Evolutionary conservation across 441 rosid genomes (phyloP), one percentile per base, ranked within the genome.

Genomic region (Macaranga tanarius): DNA sequence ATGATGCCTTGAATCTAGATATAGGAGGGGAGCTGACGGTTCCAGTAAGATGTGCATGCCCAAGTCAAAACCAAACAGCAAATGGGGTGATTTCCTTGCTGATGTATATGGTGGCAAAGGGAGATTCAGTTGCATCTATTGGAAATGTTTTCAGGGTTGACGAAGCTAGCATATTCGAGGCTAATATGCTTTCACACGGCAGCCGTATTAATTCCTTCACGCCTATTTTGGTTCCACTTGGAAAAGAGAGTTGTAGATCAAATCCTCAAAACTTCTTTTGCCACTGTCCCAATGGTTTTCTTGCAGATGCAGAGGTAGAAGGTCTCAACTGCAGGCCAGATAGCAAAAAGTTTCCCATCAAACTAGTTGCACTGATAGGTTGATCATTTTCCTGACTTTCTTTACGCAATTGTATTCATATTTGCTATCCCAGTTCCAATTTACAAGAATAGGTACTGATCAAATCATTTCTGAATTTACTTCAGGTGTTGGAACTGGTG

Each of bases 31-130:
- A 65, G 60, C 7, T 22, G 68, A 67, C 9, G 72, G 68, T 34
- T 51, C 61, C 71, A 11, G 16, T 67, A 17, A 51, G 71, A 51
- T 67, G 71, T 28, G 71, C 71, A 8, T 67, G 71, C 11, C 71
- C 61, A 2, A 67, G 59, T 31, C 38, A 31, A 31, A 31, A 31
- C 38, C 38, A 31, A 31, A 31, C 38, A 3, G 38, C 38, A 31
- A 31, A 31, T 31, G 38, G 38, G 38, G 38, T 31, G 38, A 31
- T 31, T 31, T 31, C 38, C 38, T 31, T 31, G 38, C 38, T 31
- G 38, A 31, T 31, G 38, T 31, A 31, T 31, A 31, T 31, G 38
- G 38, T 34, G 38, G 6, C 38, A 5, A 4, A 7, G 38, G 38
- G 38, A 34, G 38, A 34, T 34, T 3, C 7, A 34, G 6, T 34